A percentile compares a stretch with the other conserved stretches of the same genome.
These are phyloP conservation scores for Isoetes taiwanensis DNA, from an alignment of 75 land plant genomes.

Conservation along the genomic window DNA sequence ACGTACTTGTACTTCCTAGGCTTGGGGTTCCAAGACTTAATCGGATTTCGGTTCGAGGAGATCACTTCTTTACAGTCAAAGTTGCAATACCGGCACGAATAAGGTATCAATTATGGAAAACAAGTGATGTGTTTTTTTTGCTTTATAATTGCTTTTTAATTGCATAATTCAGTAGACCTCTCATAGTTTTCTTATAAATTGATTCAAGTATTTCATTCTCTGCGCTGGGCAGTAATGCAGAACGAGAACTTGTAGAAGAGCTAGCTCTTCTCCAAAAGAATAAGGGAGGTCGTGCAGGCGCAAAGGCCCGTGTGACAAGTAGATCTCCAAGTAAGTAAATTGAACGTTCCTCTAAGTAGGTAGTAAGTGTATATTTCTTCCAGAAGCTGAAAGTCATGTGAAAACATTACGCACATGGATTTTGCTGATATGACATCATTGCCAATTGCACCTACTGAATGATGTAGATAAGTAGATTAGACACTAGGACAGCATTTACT, in stretches of 20 bases:
- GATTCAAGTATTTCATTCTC: background rate
- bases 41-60: constrained; percentile 77
- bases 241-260: constrained; percentile 50
- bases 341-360: background rate
- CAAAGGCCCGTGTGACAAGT: constrained; percentile 9
- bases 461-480: background rate
- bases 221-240: constrained; percentile 32
- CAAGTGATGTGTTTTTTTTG: background rate
- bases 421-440: constrained; percentile 12
- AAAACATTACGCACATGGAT: constrained; percentile 8
- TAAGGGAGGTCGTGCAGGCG: constrained; percentile 16
- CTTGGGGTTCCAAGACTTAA: constrained; percentile 78
- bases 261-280: constrained; percentile 36
- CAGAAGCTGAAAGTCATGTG: constrained; percentile 9
- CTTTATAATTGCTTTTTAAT: background rate
- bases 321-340: constrained; percentile 17
- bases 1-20: constrained; percentile 72
- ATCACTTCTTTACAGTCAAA: constrained; percentile 78
- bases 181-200: background rate
- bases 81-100: constrained; percentile 72
- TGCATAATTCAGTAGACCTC: background rate
- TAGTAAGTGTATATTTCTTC: background rate
- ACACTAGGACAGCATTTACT: too few relatives aligned
- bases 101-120: constrained; percentile 31
- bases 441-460: background rate